These are phyloP conservation scores for Carex littledalei DNA, from an alignment of 176 grass and related monocot species.

Conservation along the genomic window DNA sequence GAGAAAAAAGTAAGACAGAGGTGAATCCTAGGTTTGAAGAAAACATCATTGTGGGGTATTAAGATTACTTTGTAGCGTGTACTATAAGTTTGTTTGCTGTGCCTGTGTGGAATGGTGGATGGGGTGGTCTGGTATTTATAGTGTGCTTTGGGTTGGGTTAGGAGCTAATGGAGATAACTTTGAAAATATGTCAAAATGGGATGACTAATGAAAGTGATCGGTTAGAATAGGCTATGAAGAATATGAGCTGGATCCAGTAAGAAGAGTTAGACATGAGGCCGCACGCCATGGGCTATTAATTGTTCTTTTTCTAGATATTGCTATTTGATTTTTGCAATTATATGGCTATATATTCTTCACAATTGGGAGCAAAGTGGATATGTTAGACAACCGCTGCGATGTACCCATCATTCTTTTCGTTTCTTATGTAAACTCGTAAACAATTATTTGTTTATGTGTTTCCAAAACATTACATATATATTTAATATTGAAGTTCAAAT, in stretches of 20 bases:
- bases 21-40: background rate
- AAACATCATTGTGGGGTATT: background rate
- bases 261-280: background rate
- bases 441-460: background rate
- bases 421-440: background rate
- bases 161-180: background rate
- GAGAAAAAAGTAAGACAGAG: conserved; percentile 4
- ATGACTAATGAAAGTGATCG: conserved; percentile 7
- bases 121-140: conserved; percentile 4
- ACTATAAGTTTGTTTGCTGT: background rate
- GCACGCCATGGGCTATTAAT: background rate
- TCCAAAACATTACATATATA: no score
- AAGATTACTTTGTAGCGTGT: background rate
- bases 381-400: conserved; percentile 9
- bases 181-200: background rate
- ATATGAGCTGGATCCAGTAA: conserved; percentile 28
- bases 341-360: background rate
- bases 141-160: background rate
- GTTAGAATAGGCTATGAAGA: background rate
- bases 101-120: conserved; percentile 14
- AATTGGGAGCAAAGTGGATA: background rate
- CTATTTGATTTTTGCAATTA: background rate
- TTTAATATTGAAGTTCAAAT: no score
- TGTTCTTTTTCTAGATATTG: conserved; percentile 10
- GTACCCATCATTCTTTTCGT: conserved; percentile 18